Evolutionary conservation across 2,329 filamentous ascomycete species (phyloP).

Genomic region (Byssochlamys sp.): DNA sequence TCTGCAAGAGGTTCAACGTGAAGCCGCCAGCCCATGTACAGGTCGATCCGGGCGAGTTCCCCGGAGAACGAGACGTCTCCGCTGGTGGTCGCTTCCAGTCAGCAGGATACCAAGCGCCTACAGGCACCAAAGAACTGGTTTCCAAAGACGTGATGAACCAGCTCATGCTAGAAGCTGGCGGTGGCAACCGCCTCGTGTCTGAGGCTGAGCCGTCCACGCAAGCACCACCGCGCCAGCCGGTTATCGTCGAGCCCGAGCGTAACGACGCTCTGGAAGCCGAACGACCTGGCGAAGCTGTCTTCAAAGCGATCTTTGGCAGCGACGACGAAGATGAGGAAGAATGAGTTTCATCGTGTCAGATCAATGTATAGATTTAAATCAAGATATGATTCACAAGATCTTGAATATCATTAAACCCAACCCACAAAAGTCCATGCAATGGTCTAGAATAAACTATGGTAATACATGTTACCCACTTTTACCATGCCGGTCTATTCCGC

Average conservation of each 20-base stretch:
- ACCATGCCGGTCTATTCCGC: not conserved
- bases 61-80: constrained; percentile 21
- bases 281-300: constrained; percentile 68
- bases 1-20: constrained; percentile 96
- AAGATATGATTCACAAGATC: not conserved
- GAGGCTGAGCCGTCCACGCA: constrained; percentile 6
- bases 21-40: constrained; percentile 61
- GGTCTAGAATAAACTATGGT: not conserved
- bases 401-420: too few relatives aligned
- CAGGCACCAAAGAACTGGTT: constrained; percentile 39
- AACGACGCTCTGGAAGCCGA: constrained; percentile 71
- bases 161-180: constrained; percentile 41
- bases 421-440: too few relatives aligned
- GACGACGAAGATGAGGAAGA: constrained; percentile 58
- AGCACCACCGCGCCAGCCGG: constrained; percentile 6
- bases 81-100: constrained; percentile 21
- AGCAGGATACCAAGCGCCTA: constrained; percentile 21
- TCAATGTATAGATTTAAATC: not conserved
- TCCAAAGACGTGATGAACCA: constrained; percentile 47
- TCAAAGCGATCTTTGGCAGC: constrained; percentile 88
- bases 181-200: constrained; percentile 6
- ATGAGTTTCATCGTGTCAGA: not conserved
- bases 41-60: constrained; percentile 38
- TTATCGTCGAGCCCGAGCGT: constrained; percentile 56
- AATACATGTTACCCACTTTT: not conserved